Percentiles rank a stretch among this genome's conserved stretches.
phyloP scores from a whole-genome alignment of 768 basidiomycete genomes.

The Amanita phalloides region DNA sequence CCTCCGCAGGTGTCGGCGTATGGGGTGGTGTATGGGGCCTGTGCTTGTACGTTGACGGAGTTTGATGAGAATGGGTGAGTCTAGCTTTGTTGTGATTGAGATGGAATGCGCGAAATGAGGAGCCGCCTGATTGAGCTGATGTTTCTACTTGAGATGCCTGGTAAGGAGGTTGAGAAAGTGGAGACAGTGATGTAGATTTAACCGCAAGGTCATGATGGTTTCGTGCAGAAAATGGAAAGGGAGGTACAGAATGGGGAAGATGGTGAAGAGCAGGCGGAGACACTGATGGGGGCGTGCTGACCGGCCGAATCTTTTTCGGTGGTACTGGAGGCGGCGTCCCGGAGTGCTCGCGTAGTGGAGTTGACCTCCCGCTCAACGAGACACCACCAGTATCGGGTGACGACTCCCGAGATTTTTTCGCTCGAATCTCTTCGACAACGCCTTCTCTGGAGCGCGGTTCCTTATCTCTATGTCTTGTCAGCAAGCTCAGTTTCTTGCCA shows the following conservation, averaged over 20 bases:
- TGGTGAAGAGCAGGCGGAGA: slow-evolving; percentile 5
- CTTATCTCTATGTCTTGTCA: slow-evolving; percentile 19
- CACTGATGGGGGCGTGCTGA: slow-evolving; percentile 1
- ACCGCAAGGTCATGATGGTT: background rate
- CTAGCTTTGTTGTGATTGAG: background rate
- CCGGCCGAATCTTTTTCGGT: background rate
- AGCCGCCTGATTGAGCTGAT: background rate
- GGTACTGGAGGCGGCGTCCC: background rate
- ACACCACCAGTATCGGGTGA: background rate
- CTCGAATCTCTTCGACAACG: background rate
- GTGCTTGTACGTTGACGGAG: background rate
- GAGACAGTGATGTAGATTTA: background rate
- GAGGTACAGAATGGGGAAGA: slow-evolving; percentile 5
- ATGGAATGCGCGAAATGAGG: background rate
- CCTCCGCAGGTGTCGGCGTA: slow-evolving; percentile 45
- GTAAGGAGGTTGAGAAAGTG: background rate
- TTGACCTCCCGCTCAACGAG: background rate
- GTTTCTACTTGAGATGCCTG: background rate
- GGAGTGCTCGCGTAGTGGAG: background rate
- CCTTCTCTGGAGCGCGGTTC: slow-evolving; percentile 18
- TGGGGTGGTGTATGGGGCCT: slow-evolving; percentile 25
- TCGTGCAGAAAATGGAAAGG: background rate
- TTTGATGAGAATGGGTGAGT: background rate
- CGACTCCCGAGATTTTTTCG: background rate
- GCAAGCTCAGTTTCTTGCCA: slow-evolving; percentile 48